A percentile compares a stretch with the other conserved stretches of the same genome.
Evolutionary conservation across 1,284 basidiomycete species (phyloP).

Genomic region (Caloboletus firmus): DNA sequence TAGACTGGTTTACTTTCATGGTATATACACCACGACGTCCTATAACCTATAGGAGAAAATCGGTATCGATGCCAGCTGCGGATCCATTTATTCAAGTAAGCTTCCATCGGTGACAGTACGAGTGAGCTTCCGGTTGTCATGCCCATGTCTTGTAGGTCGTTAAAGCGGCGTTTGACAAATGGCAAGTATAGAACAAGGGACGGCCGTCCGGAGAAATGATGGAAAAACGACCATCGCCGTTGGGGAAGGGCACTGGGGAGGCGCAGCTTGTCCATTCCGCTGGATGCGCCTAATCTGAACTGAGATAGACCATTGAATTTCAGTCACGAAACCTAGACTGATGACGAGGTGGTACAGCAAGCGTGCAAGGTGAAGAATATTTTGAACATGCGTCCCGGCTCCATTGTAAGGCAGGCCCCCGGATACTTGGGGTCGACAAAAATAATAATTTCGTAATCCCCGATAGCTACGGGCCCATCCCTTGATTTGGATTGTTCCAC

Average conservation of each 20-base stretch:
- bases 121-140: conserved; percentile 13
- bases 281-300: background rate
- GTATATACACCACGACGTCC: background rate
- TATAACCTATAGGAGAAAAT: conserved; percentile 1
- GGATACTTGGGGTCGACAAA: conserved; percentile 6
- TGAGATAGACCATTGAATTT: background rate
- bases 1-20: background rate
- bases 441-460: background rate
- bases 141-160: background rate
- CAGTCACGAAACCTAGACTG: background rate
- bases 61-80: background rate
- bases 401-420: conserved; percentile 1
- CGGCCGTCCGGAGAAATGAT: background rate
- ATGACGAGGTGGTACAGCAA: background rate
- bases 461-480: background rate
- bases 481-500: background rate
- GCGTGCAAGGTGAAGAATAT: background rate
- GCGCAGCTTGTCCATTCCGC: background rate
- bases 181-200: background rate
- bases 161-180: conserved; percentile 9
- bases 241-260: background rate
- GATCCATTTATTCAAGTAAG: background rate
- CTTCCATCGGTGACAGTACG: background rate
- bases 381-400: background rate
- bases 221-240: background rate